Evolutionary conservation across 768 basidiomycete genomes (phyloP).

Genomic region (Russula foetens): DNA sequence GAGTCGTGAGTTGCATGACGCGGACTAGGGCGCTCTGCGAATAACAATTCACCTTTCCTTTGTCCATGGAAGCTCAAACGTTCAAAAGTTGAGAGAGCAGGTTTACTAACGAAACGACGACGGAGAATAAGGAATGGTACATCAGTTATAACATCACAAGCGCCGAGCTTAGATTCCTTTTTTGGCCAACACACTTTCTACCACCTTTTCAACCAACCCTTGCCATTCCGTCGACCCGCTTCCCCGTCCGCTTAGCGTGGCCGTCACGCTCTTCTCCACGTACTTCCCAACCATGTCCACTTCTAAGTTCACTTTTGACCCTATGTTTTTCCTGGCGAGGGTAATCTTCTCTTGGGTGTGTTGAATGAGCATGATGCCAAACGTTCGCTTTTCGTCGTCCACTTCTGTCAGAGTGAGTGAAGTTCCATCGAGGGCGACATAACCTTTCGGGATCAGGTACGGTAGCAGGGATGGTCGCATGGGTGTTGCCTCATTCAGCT

Average conservation of each 20-base stretch:
- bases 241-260: conserved; percentile 51
- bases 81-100: not conserved
- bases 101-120: too few species aligned
- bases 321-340: conserved; percentile 62
- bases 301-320: conserved; percentile 88
- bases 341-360: conserved; percentile 90
- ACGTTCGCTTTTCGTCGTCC: conserved; percentile 48
- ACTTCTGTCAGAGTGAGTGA: conserved; percentile 88
- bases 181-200: conserved; percentile 44
- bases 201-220: conserved; percentile 47
- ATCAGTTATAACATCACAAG: not conserved
- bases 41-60: conserved; percentile 15
- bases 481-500: conserved; percentile 52
- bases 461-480: conserved; percentile 57
- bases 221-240: conserved; percentile 34
- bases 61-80: conserved; percentile 9
- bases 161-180: conserved; percentile 34
- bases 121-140: not conserved
- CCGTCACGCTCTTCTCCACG: conserved; percentile 73
- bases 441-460: conserved; percentile 91
- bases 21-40: not conserved
- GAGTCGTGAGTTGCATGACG: not conserved
- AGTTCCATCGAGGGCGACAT: conserved; percentile 88
- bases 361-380: conserved; percentile 91
- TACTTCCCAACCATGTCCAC: conserved; percentile 94